Conservation (phyloP, 2,329 filamentous ascomycete species). For the Nakataea oryzae region DNA sequence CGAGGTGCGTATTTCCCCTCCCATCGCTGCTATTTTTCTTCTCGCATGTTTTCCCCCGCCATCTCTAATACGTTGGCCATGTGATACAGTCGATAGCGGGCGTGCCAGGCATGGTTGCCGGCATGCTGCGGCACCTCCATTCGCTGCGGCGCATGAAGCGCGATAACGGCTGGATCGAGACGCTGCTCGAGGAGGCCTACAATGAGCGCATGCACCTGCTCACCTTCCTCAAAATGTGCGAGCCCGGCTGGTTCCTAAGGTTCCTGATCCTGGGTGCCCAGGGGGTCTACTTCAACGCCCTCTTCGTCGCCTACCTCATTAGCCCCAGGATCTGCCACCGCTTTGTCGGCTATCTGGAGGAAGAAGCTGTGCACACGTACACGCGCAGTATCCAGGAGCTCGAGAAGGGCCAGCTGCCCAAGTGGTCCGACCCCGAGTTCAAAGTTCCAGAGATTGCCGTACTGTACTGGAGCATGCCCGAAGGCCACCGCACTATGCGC, state of each 20-base stretch:
- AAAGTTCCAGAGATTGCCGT: constrained; percentile 80
- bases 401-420: constrained; percentile 71
- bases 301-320: constrained; percentile 83
- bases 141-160: constrained; percentile 77
- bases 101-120: constrained; percentile 93
- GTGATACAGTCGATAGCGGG: constrained; percentile 67
- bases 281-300: constrained; percentile 90
- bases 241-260: constrained; percentile 77
- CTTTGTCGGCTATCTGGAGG: constrained; percentile 94
- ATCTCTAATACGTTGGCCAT: not conserved
- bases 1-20: constrained; percentile 35
- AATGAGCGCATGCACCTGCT: constrained; percentile 91
- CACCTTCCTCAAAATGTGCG: constrained; percentile 72
- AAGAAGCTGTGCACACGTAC: constrained; percentile 95
- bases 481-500: constrained; percentile 70
- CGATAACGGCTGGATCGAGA: constrained; percentile 96
- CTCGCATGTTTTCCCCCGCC: not conserved
- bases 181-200: constrained; percentile 78
- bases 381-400: constrained; percentile 81
- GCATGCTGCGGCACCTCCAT: constrained; percentile 83
- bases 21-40: not conserved
- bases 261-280: constrained; percentile 85
- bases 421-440: constrained; percentile 63
- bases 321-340: constrained; percentile 83
- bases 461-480: constrained; percentile 89